Percentiles rank a stretch among this genome's conserved stretches.
Conservation (phyloP, 345 rosid genomes). For the Melastoma malabathricum region DNA sequence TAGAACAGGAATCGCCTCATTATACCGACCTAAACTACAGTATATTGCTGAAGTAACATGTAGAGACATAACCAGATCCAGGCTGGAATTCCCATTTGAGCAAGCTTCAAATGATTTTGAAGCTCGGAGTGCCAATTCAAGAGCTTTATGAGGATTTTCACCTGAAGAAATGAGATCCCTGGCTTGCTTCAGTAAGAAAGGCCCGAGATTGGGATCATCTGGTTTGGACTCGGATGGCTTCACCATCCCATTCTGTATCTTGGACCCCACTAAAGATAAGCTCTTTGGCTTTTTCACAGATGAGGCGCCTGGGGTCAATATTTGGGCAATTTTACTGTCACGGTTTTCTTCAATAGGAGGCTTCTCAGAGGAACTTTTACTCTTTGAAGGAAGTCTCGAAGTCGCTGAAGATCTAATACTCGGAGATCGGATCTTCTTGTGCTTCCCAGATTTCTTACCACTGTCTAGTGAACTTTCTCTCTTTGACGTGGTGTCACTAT, state of each 20-base stretch:
- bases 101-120: conserved; percentile 55
- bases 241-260: conserved; percentile 35
- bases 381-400: conserved; percentile 24
- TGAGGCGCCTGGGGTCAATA: conserved; percentile 19
- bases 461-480: conserved; percentile 23
- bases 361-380: conserved; percentile 23
- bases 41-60: conserved; percentile 78
- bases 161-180: conserved; percentile 61
- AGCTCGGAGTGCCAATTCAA: conserved; percentile 62
- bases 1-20: conserved; percentile 68
- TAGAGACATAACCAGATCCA: conserved; percentile 73
- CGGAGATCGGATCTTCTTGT: conserved; percentile 24
- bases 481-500: conserved; percentile 26
- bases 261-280: conserved; percentile 14
- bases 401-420: conserved; percentile 18
- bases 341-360: conserved; percentile 26
- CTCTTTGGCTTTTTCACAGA: conserved; percentile 31
- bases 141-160: conserved; percentile 55
- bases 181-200: conserved; percentile 60
- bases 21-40: conserved; percentile 61
- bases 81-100: conserved; percentile 44
- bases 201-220: conserved; percentile 53
- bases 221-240: conserved; percentile 25
- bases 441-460: conserved; percentile 32
- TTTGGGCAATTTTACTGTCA: conserved; percentile 24